phyloP scores from a whole-genome alignment of 2,329 filamentous ascomycete genomes.

The Aspergillus versicolor region DNA sequence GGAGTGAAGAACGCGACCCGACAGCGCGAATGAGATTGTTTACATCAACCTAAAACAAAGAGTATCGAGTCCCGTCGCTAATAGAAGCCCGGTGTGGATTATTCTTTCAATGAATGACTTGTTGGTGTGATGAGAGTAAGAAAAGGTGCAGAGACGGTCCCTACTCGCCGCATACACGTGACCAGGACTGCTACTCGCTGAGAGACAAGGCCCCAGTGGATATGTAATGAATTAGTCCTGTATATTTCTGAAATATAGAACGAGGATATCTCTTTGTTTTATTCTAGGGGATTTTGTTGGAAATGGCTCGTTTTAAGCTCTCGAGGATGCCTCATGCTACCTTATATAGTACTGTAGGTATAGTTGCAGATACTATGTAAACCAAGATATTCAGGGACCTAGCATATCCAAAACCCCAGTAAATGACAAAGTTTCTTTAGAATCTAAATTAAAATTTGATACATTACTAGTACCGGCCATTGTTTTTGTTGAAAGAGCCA shows the following conservation, averaged over 20 bases:
- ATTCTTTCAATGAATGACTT: background rate
- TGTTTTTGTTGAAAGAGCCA: background rate
- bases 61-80: background rate
- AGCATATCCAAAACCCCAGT: background rate
- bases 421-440: background rate
- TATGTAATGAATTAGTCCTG: background rate
- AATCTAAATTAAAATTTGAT: background rate
- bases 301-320: background rate
- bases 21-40: background rate
- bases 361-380: background rate
- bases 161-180: background rate
- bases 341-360: background rate
- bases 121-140: background rate
- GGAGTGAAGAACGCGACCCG: background rate
- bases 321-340: background rate
- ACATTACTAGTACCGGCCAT: background rate
- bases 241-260: background rate
- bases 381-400: background rate
- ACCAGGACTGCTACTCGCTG: background rate
- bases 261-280: background rate
- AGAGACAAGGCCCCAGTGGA: background rate
- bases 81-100: background rate
- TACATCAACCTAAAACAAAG: background rate
- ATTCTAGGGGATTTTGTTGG: background rate
- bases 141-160: background rate